These are phyloP conservation scores for Colletotrichum higginsianum DNA, from an alignment of 2,329 filamentous ascomycete species.

Conservation along the genomic window DNA sequence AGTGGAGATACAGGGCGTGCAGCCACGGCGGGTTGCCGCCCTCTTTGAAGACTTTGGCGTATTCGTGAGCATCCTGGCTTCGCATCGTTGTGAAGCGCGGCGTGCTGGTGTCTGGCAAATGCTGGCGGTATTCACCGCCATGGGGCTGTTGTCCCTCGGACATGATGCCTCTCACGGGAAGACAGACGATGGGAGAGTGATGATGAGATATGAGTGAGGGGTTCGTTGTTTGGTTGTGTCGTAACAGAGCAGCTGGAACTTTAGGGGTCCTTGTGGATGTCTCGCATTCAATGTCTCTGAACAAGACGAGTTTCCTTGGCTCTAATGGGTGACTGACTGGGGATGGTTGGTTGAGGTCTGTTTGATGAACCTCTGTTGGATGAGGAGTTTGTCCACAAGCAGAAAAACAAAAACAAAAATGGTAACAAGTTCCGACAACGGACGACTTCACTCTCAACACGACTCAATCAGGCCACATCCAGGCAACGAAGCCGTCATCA, in stretches of 20 bases:
- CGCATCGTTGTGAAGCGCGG: constrained; percentile 76
- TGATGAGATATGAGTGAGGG: neutral
- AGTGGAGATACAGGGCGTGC: constrained; percentile 72
- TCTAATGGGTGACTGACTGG: neutral
- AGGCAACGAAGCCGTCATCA: constrained; percentile 1
- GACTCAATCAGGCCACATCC: neutral
- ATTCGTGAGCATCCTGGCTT: constrained; percentile 73
- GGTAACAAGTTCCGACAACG: neutral
- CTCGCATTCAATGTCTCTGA: neutral
- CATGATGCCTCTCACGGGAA: neutral
- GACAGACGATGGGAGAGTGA: no score
- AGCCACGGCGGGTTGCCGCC: constrained; percentile 76
- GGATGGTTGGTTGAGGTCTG: neutral
- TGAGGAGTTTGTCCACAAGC: no score
- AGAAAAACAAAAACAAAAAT: no score
- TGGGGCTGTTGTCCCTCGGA: constrained; percentile 15
- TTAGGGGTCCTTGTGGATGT: neutral
- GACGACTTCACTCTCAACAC: neutral
- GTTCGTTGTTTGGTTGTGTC: neutral
- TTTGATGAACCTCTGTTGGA: no score
- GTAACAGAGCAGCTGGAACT: neutral
- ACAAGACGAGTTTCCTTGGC: neutral
- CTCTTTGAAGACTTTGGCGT: constrained; percentile 73
- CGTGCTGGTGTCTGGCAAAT: constrained; percentile 73
- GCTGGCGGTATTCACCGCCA: constrained; percentile 65